Evolutionary conservation across 257 asterid genomes (phyloP), one percentile per base, ranked within the genome.

Genomic region (Gentiana straminea): DNA sequence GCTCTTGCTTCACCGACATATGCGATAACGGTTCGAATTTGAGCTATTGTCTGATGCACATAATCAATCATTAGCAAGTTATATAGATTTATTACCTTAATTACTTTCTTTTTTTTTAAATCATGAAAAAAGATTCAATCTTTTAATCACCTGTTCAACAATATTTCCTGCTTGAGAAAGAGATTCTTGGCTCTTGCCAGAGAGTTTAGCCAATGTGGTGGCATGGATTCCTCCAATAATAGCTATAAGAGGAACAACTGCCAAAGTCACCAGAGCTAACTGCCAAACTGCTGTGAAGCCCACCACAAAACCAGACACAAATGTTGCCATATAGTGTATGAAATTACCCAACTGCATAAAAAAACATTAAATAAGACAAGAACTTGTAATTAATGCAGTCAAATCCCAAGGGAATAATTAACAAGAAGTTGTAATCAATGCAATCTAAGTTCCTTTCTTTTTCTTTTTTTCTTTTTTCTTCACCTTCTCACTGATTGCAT

Each of bases 401-500:
- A 1, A 47, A 13, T 37, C 8, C 10, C 10, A 39, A 60, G 8
- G 24, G 4, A 11, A 51, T 41, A 2, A 49, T 3, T 35, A 4
- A 59, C 33, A 35, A 35, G 2, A 63, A 52, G 32, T 47, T 38
- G n/a, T 10, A 13, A n/a, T 63, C 35, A 4, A 49, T 39, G 46
- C 46, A 41, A 24, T 24, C 0, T 24, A 41, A 41, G 46, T 41
- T 41, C 46, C 46, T 5, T 49, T n/a, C 33, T 49, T 33, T 13
- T 13, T 44, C 8, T 4, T 4, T 1, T 43, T 33, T 36, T 5
- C 2, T 56, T 58, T 13, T 1, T 37, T 4, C 52, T 50, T 46
- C 56, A 89, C 97, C 97, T 89, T 89, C 72, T 89, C 95, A 65
- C 97, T 89, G 53, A 89, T 86, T 70, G 97, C 97, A 55, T 89